Percentiles rank a stretch among this genome's conserved stretches.
phyloP scores from a whole-genome alignment of 148 eudicot species.

The Talinum fruticosum region DNA sequence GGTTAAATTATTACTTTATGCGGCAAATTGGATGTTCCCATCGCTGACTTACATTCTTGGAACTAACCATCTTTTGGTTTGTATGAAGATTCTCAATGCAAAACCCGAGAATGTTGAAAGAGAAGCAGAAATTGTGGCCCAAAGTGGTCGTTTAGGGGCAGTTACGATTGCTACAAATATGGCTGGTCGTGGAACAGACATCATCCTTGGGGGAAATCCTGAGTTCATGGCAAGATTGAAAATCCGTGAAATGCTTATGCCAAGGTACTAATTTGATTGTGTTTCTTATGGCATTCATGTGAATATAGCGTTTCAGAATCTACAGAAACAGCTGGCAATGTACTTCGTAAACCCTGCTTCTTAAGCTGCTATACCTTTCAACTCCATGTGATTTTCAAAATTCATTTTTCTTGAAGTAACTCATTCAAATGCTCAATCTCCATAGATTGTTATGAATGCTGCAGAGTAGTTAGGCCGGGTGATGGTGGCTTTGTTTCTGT shows the following conservation, averaged over 20 bases:
- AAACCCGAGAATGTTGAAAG: constrained; percentile 99
- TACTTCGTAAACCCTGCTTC: not conserved
- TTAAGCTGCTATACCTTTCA: not conserved
- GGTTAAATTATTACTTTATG: not conserved
- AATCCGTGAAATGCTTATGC: constrained; percentile 97
- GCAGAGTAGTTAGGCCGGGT: constrained; percentile 84
- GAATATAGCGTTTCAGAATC: not conserved
- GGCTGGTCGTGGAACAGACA: constrained; percentile 99
- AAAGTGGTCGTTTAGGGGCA: constrained; percentile 99
- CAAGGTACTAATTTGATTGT: constrained; percentile 53
- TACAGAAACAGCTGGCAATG: not conserved
- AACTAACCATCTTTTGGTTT: not conserved
- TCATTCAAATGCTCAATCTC: constrained; percentile 1
- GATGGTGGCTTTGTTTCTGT: constrained; percentile 84
- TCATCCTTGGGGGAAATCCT: constrained; percentile 98
- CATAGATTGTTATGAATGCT: constrained; percentile 20
- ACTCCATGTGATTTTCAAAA: not conserved
- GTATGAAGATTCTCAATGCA: constrained; percentile 80
- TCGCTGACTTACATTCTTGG: not conserved
- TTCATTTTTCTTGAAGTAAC: not conserved
- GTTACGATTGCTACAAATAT: constrained; percentile 99
- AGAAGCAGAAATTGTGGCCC: constrained; percentile 99
- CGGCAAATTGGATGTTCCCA: not conserved
- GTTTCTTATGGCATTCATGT: not conserved
- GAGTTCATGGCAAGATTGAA: constrained; percentile 99